A percentile compares a stretch with the other conserved stretches of the same genome.
These are phyloP conservation scores for Glebionis coronaria DNA, from an alignment of 129 eudicot genomes.

Conservation along the genomic window DNA sequence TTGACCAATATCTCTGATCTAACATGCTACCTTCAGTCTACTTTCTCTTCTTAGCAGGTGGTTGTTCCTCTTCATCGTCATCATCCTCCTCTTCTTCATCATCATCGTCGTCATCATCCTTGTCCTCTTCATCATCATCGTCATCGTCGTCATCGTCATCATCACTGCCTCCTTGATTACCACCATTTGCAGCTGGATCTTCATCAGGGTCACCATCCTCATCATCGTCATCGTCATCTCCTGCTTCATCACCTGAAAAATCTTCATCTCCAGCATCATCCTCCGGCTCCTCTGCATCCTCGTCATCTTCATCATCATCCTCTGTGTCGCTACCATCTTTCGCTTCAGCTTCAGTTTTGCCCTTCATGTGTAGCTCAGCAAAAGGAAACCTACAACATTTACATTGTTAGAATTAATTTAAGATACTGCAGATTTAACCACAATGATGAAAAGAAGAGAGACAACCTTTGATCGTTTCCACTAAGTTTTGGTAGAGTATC, in stretches of 20 bases:
- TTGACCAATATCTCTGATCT: conserved; percentile 8
- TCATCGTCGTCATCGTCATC: conserved; percentile 57
- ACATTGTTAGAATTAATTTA: not conserved
- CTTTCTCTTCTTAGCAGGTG: conserved; percentile 96
- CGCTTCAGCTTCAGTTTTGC: conserved; percentile 52
- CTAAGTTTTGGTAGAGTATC: conserved; percentile 19
- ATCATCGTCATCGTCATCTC: conserved; percentile 47
- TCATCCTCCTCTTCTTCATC: conserved; percentile 61
- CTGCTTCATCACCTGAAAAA: conserved; percentile 79
- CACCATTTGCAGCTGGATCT: conserved; percentile 69
- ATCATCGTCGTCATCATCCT: conserved; percentile 54
- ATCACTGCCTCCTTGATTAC: conserved; percentile 54
- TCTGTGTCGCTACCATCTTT: conserved; percentile 81
- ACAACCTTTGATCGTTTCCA: conserved; percentile 47
- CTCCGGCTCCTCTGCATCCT: conserved; percentile 44
- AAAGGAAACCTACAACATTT: conserved; percentile 53
- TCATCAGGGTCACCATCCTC: conserved; percentile 66
- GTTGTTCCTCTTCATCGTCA: conserved; percentile 69
- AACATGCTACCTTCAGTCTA: conserved; percentile 39
- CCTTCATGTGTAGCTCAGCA: conserved; percentile 49
- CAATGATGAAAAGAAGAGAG: not conserved
- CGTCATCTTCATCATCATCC: conserved; percentile 77
- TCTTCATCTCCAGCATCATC: conserved; percentile 85
- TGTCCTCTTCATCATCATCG: conserved; percentile 46
- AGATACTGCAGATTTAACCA: not conserved